Conservation (phyloP, 164 flowering plant species). For the Vitis riparia region DNA sequence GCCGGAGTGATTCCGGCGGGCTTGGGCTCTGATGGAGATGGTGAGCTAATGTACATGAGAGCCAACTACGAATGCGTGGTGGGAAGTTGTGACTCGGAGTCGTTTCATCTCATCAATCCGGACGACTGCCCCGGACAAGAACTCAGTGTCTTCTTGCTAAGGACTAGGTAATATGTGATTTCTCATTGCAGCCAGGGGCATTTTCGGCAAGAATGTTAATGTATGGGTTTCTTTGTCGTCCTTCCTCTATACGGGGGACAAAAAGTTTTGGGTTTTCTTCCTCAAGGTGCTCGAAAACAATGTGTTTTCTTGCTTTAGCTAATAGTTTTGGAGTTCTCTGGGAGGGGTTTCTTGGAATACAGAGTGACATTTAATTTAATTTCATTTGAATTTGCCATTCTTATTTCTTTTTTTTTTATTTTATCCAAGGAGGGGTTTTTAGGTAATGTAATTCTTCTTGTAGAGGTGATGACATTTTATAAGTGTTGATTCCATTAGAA, state of each 20-base stretch:
- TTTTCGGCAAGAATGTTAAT: too few species aligned
- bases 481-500: too few species aligned
- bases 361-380: not conserved
- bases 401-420: too few species aligned
- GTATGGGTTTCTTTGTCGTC: conserved; percentile 1
- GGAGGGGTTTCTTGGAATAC: not conserved
- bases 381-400: not conserved
- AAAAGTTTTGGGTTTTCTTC: conserved; percentile 5
- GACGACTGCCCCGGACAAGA: conserved; percentile 68
- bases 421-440: too few species aligned
- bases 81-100: conserved; percentile 70
- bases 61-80: conserved; percentile 75
- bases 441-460: too few species aligned
- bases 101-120: conserved; percentile 77
- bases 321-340: not conserved
- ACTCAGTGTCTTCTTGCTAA: conserved; percentile 80
- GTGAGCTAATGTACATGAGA: conserved; percentile 76
- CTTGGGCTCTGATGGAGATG: conserved; percentile 23
- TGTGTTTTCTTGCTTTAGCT: conserved; percentile 9
- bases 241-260: not conserved
- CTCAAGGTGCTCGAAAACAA: conserved; percentile 4
- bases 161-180: conserved; percentile 30
- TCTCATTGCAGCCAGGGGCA: too few species aligned
- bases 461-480: too few species aligned
- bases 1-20: conserved; percentile 74